These are phyloP conservation scores for Plectranthus barbatus DNA, from an alignment of 257 asterid genomes.

Conservation along the genomic window DNA sequence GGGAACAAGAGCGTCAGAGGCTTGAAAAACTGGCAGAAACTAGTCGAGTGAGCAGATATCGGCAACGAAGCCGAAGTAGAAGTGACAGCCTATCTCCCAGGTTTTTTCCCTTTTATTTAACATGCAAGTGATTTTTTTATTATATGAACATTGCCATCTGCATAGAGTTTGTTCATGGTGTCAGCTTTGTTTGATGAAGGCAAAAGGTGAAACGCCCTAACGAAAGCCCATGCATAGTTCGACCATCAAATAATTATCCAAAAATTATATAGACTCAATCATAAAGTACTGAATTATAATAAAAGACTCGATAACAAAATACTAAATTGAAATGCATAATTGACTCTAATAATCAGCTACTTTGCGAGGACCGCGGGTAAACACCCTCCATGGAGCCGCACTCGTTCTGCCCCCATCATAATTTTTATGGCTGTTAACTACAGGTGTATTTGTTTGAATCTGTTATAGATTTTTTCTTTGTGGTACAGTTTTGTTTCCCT, in stretches of 20 bases:
- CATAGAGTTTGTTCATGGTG: not conserved
- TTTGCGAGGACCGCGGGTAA: too few relatives aligned
- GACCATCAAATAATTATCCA: too few relatives aligned
- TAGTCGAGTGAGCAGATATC: slow-evolving; percentile 47
- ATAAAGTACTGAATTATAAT: too few relatives aligned
- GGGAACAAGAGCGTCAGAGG: slow-evolving; percentile 84
- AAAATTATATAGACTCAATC: too few relatives aligned
- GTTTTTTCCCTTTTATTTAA: slow-evolving; percentile 13
- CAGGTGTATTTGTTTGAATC: not conserved
- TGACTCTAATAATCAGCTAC: too few relatives aligned
- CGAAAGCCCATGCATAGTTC: too few relatives aligned
- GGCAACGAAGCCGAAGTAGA: slow-evolving; percentile 70
- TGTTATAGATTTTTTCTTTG: not conserved
- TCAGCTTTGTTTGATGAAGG: too few relatives aligned
- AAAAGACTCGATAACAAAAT: too few relatives aligned
- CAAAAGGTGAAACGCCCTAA: too few relatives aligned
- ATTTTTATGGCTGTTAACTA: not conserved
- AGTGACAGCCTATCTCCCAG: slow-evolving; percentile 92
- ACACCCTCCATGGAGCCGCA: too few relatives aligned
- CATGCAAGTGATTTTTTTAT: not conserved
- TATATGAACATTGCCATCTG: not conserved
- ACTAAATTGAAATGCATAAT: too few relatives aligned
- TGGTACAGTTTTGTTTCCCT: not conserved
- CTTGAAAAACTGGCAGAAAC: slow-evolving; percentile 91
- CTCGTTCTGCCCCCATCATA: too few relatives aligned